These are phyloP conservation scores for Blastomyces parvus DNA, from an alignment of 2,329 filamentous ascomycete genomes.

Conservation along the genomic window DNA sequence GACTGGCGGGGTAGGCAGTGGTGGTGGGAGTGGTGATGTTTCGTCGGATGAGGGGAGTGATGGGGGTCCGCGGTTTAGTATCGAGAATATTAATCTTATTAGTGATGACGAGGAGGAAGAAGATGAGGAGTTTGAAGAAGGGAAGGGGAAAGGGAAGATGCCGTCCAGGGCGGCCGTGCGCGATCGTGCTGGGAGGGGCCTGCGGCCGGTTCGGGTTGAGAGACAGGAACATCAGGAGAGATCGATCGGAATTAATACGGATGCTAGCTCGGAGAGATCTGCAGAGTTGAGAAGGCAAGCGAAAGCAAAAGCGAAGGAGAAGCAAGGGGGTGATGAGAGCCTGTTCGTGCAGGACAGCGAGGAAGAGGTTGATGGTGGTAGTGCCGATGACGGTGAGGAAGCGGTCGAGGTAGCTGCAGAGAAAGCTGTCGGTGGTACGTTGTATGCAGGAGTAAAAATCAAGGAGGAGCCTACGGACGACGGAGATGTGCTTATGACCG, in stretches of 20 bases:
- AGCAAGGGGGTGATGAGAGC: constrained; percentile 22
- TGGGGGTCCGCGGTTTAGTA: constrained; percentile 41
- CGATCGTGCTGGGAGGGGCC: constrained; percentile 19
- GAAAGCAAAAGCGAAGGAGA: constrained; percentile 22
- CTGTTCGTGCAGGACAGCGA: constrained; percentile 28
- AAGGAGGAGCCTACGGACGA: constrained; percentile 48
- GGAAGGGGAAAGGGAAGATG: constrained; percentile 26
- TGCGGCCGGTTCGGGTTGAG: constrained; percentile 47
- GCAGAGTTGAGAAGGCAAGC: constrained; percentile 33
- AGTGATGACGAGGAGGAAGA: constrained; percentile 41
- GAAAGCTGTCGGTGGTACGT: constrained; percentile 36
- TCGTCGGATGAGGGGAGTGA: constrained; percentile 44
- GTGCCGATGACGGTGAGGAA: constrained; percentile 20
- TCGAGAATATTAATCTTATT: constrained; percentile 49
- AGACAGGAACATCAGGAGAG: constrained; percentile 49
- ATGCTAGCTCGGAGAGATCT: constrained; percentile 40
- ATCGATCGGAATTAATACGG: constrained; percentile 45
- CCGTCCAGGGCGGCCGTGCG: constrained; percentile 21
- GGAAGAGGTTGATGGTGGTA: constrained; percentile 13
- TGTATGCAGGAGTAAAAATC: constrained; percentile 32
- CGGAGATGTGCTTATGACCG: constrained; percentile 35
- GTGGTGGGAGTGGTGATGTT: constrained; percentile 21
- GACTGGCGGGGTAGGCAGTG: constrained; percentile 20
- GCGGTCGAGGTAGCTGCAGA: constrained; percentile 31
- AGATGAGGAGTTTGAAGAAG: constrained; percentile 40